A percentile compares a stretch with the other conserved stretches of the same genome.
These are phyloP conservation scores for Neurospora africana DNA, from an alignment of 495 filamentous ascomycete genomes.

Conservation along the genomic window DNA sequence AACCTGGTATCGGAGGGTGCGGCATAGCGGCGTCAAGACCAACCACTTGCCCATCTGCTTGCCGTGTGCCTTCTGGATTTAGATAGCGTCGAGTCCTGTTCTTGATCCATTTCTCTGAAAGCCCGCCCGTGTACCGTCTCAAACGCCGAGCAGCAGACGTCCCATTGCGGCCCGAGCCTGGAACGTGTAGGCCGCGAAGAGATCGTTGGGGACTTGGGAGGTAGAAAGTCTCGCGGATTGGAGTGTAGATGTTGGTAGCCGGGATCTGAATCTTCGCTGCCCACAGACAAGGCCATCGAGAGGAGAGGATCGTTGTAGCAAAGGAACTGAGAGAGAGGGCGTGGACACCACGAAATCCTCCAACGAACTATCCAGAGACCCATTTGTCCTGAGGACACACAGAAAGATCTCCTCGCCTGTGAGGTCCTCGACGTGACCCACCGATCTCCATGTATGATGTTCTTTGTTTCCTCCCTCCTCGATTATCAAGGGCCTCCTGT, in stretches of 20 bases:
- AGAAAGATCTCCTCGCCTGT: background rate
- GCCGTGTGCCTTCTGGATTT: background rate
- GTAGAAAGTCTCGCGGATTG: background rate
- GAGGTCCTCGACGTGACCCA: background rate
- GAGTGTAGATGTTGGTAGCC: background rate
- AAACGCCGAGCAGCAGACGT: background rate
- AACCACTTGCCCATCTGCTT: background rate
- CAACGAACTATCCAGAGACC: background rate
- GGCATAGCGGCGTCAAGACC: background rate
- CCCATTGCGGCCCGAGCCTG: background rate
- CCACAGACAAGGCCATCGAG: background rate
- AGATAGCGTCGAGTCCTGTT: background rate
- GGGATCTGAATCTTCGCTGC: background rate
- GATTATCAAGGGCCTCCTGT: background rate
- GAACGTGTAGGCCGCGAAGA: background rate
- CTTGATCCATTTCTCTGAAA: background rate
- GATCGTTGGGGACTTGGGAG: background rate
- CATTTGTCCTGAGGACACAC: background rate
- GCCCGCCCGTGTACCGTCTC: background rate
- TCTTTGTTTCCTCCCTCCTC: background rate
- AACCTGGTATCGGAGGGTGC: background rate
- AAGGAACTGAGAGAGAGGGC: background rate
- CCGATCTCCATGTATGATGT: background rate
- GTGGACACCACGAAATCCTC: background rate
- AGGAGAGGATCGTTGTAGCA: background rate